These are phyloP conservation scores for Grammothele lineata DNA, from an alignment of 768 basidiomycete species.

Conservation along the genomic window DNA sequence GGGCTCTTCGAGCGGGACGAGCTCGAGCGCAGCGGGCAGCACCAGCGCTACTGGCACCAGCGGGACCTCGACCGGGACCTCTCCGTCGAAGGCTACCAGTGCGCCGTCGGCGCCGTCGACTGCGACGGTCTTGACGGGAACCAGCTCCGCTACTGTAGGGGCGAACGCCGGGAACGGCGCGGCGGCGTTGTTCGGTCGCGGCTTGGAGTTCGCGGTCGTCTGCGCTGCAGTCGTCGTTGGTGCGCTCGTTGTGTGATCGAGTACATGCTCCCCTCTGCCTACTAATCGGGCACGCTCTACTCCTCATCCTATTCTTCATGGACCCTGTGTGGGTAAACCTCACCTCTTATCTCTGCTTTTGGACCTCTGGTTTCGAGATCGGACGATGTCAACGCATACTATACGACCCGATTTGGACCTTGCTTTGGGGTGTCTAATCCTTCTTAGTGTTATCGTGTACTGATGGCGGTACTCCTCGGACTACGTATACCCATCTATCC, in stretches of 20 bases:
- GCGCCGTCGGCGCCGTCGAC: background rate
- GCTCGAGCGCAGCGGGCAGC: background rate
- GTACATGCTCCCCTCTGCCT: no score
- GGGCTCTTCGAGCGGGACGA: background rate
- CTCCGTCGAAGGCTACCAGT: background rate
- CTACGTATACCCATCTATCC: no score
- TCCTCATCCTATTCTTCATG: no score
- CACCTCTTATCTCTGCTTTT: no score
- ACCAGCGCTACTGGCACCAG: background rate
- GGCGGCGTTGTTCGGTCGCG: background rate
- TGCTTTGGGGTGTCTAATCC: no score
- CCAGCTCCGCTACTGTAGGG: background rate
- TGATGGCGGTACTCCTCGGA: no score
- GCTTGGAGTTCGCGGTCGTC: background rate
- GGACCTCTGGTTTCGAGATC: no score
- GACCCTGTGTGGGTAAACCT: no score
- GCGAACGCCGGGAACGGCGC: background rate
- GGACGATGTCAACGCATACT: no score
- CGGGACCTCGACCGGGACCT: background rate
- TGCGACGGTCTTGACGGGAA: background rate
- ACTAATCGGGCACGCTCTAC: no score
- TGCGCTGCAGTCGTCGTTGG: background rate
- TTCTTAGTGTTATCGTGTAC: no score
- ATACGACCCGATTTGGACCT: no score
- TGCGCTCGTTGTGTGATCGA: background rate